Percentiles rank a stretch among this genome's conserved stretches.
Evolutionary conservation across 2,329 filamentous ascomycete genomes (phyloP).

Genomic region (Colletotrichum acutatum): DNA sequence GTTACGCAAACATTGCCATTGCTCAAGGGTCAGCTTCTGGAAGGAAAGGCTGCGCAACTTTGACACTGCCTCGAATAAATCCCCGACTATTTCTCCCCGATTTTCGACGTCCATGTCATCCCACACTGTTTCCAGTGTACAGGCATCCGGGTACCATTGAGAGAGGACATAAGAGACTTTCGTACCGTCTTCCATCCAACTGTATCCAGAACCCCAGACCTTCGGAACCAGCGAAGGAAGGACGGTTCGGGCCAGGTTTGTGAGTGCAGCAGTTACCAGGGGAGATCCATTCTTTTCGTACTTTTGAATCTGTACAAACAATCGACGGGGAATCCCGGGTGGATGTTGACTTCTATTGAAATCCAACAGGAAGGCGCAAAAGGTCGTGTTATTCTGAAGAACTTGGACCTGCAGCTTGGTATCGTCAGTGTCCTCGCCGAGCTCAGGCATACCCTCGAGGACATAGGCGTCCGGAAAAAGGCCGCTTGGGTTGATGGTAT

Average conservation of each 20-base stretch:
- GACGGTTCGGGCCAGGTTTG: constrained; percentile 3
- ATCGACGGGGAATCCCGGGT: not conserved
- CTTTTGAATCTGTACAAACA: constrained; percentile 10
- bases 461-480: not conserved
- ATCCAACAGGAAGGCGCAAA: not conserved
- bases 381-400: not conserved
- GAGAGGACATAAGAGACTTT: constrained; percentile 9
- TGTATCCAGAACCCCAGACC: constrained; percentile 14
- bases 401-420: not conserved
- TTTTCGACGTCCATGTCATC: not conserved
- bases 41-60: not conserved
- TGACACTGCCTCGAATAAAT: not conserved
- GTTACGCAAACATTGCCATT: not conserved
- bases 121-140: not conserved
- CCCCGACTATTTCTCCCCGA: not conserved
- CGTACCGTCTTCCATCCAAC: not conserved
- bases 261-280: not conserved
- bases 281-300: not conserved
- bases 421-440: not conserved
- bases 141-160: not conserved
- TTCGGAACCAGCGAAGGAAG: constrained; percentile 10
- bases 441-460: not conserved
- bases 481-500: not conserved
- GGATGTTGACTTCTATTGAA: constrained; percentile 10
- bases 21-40: not conserved